These are phyloP conservation scores for Globisporangium paroecandrum DNA, from an alignment of 352 stramenopile genomes.

Conservation along the genomic window DNA sequence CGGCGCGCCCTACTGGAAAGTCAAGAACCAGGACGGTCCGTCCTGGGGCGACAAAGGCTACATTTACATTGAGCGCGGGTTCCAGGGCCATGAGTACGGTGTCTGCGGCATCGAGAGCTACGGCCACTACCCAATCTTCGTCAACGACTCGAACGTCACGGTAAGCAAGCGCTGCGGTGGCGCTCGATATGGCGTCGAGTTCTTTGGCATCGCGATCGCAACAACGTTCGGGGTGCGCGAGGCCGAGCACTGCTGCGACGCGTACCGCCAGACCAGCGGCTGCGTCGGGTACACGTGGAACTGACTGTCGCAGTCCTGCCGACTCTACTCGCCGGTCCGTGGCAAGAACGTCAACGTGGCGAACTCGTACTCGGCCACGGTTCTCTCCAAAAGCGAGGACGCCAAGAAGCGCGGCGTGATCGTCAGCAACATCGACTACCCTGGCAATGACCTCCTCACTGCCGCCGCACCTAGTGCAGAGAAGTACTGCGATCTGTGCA, in stretches of 20 bases:
- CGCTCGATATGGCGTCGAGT: not conserved
- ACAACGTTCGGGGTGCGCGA: not conserved
- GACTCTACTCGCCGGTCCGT: not conserved
- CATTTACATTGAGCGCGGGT: constrained; percentile 25
- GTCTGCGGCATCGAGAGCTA: not conserved
- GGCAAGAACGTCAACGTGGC: not conserved
- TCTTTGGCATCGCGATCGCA: not conserved
- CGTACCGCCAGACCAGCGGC: not conserved
- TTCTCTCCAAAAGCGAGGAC: not conserved
- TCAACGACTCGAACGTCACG: not conserved
- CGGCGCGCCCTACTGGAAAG: too few relatives aligned
- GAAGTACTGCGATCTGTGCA: constrained; percentile 26
- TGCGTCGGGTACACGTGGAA: not conserved
- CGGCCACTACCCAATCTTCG: constrained; percentile 1
- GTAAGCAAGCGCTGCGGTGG: constrained; percentile 4
- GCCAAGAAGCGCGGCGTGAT: constrained; percentile 17
- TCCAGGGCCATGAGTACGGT: not conserved
- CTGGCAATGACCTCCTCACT: constrained; percentile 24
- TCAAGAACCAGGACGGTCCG: constrained; percentile 6
- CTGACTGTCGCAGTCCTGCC: not conserved
- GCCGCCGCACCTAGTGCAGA: constrained; percentile 8
- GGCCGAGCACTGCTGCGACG: constrained; percentile 7
- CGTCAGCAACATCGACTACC: constrained; percentile 24
- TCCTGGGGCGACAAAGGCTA: constrained; percentile 37
- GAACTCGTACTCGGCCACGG: not conserved